phyloP scores from a whole-genome alignment of 164 flowering plant species.

The Vitis amurensis region DNA sequence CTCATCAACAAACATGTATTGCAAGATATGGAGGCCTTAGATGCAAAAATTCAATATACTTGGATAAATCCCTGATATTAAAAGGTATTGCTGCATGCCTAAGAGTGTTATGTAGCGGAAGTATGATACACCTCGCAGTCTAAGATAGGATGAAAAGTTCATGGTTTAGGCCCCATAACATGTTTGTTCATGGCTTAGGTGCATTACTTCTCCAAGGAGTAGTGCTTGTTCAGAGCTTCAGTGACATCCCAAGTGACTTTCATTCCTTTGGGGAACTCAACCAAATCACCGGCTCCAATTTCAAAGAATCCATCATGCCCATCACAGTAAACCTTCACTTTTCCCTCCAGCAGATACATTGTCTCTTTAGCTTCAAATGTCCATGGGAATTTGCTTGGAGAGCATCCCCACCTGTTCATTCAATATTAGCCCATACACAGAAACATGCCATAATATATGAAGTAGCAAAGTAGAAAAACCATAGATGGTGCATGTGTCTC shows the following conservation, averaged over 20 bases:
- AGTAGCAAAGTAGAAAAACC: not conserved
- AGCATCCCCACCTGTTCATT: conserved; percentile 30
- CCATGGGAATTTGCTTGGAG: conserved; percentile 44
- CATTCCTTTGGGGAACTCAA: conserved; percentile 47
- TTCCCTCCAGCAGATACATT: conserved; percentile 38
- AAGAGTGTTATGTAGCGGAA: no score
- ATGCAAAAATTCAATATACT: no score
- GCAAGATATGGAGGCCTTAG: no score
- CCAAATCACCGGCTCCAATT: conserved; percentile 43
- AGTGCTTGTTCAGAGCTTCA: conserved; percentile 43
- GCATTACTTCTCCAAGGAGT: conserved; percentile 21
- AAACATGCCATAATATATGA: not conserved
- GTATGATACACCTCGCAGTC: no score
- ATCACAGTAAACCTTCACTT: conserved; percentile 30
- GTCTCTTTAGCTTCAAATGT: conserved; percentile 31
- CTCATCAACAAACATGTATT: no score
- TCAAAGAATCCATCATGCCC: conserved; percentile 30
- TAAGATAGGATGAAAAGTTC: no score
- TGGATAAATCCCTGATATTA: no score
- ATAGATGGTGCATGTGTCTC: not conserved
- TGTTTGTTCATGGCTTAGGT: no score
- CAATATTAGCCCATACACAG: not conserved
- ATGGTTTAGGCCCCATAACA: no score
- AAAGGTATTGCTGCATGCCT: no score
- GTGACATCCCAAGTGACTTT: conserved; percentile 36